Conservation (phyloP, 805 yeast species). For the Yarrowia deformans region DNA sequence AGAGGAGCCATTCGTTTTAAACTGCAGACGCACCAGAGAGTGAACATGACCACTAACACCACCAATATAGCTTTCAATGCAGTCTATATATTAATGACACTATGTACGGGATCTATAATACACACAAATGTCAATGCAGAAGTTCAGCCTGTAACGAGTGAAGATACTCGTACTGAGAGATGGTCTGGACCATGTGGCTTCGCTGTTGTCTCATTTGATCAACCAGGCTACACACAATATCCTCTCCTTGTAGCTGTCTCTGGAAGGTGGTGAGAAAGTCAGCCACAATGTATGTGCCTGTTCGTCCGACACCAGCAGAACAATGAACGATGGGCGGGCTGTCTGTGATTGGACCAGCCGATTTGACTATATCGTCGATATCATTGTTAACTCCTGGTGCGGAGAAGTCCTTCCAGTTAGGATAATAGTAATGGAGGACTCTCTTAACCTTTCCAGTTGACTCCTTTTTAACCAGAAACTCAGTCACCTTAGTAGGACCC, state of each 20-base stretch:
- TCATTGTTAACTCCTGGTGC: constrained; percentile 56
- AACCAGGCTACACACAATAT: constrained; percentile 49
- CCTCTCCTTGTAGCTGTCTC: constrained; percentile 47
- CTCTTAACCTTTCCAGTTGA: constrained; percentile 16
- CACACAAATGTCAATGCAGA: constrained; percentile 8
- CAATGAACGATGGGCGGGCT: constrained; percentile 83
- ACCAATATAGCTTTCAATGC: not conserved
- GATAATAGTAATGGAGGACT: constrained; percentile 63
- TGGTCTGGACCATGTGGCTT: constrained; percentile 55
- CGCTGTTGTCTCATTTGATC: constrained; percentile 53
- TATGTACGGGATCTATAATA: constrained; percentile 21
- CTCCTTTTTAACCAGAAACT: constrained; percentile 2
- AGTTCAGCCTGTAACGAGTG: constrained; percentile 43
- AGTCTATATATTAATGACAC: constrained; percentile 26
- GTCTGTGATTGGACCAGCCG: constrained; percentile 6
- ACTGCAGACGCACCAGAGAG: not conserved
- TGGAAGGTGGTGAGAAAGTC: constrained; percentile 59
- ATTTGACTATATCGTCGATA: constrained; percentile 62
- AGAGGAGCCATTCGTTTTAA: constrained; percentile 11
- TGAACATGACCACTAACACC: too few species aligned
- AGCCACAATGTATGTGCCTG: constrained; percentile 84
- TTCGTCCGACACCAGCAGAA: constrained; percentile 96
- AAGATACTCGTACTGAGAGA: constrained; percentile 51
- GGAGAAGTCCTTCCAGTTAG: constrained; percentile 86
- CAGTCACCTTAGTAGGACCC: constrained; percentile 30